Base-by-base conservation (phyloP, 257 asterid genomes). In the Asclepias syriaca region DNA sequence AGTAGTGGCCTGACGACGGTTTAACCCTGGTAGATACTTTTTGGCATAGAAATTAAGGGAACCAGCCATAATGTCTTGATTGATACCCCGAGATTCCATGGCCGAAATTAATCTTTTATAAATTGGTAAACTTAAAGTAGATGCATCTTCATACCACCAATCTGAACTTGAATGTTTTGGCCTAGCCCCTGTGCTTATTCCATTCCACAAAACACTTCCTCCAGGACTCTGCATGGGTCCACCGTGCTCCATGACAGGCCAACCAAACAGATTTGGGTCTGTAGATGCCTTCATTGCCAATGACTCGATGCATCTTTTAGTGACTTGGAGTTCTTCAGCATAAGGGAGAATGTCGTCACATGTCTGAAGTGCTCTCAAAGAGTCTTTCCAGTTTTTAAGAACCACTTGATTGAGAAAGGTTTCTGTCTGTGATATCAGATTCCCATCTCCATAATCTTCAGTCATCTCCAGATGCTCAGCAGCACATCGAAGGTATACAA, bases 181-280 rank as follows among this genome's bases (percentile, higher is more conserved):
- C 66, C 95, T 87, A 59, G 97, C 97, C 0, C 99, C 99, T 1
- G 99, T 91, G 91, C 99, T 94, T 72, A 94, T 91, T 61, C 99
- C 99, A 58, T 94, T 94, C 99, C 99, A 94, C 80, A 94, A 61
- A 46, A 94, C 88, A 65, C 96, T 91, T 16, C 98, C 97, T 34
- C 98, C 97, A 0, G 98, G 98, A 64, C 98, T 93, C 86, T 93
- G 98, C 96, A 93, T 88, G n/a, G 90, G 96, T 21, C 95, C 96
- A 55, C 92, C 88, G n/a, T 83, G 92, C 89, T 93, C 98, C 89
- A 74, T 79, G 73, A 91, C 78, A 4, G 99, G 97, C 99, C 99
- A 94, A 40, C 97, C 97, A 49, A 94, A 91, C 37, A 94, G 84
- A 75, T 84, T 82, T 0, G 96, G 99, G 79, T 89, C 97, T 0